phyloP scores from a whole-genome alignment of 257 asterid genomes.

The Fraxinus cuspidata region DNA sequence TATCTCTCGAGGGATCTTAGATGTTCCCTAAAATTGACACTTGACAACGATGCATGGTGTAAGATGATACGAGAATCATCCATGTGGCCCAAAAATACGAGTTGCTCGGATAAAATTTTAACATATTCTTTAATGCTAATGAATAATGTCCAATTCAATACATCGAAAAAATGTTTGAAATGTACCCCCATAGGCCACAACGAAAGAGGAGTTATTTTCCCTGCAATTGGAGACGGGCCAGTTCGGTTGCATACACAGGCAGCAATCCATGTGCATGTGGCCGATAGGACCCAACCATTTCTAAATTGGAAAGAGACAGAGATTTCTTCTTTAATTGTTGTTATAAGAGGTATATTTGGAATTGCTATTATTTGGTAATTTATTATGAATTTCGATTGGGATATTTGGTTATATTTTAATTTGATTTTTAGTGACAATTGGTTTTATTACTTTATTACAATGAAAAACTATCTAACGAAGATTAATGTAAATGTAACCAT shows the following conservation, averaged over 20 bases:
- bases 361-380: background rate
- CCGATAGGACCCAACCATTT: background rate
- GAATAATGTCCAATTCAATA: background rate
- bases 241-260: background rate
- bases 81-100: background rate
- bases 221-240: background rate
- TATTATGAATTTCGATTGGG: background rate
- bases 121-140: too few relatives aligned
- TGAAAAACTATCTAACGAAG: too few relatives aligned
- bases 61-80: background rate
- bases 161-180: background rate
- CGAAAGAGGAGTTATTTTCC: background rate
- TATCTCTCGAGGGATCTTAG: too few relatives aligned
- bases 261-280: background rate
- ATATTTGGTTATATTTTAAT: background rate
- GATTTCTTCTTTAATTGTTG: background rate
- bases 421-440: background rate
- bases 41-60: background rate
- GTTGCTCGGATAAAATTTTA: background rate
- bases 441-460: too few relatives aligned
- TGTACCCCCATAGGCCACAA: background rate
- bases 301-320: background rate
- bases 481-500: too few relatives aligned
- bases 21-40: background rate
- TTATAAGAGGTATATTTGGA: background rate